A percentile compares a stretch with the other conserved stretches of the same genome.
Evolutionary conservation across 176 grass and related monocot genomes (phyloP).

Genomic region (Pharus latifolius): DNA sequence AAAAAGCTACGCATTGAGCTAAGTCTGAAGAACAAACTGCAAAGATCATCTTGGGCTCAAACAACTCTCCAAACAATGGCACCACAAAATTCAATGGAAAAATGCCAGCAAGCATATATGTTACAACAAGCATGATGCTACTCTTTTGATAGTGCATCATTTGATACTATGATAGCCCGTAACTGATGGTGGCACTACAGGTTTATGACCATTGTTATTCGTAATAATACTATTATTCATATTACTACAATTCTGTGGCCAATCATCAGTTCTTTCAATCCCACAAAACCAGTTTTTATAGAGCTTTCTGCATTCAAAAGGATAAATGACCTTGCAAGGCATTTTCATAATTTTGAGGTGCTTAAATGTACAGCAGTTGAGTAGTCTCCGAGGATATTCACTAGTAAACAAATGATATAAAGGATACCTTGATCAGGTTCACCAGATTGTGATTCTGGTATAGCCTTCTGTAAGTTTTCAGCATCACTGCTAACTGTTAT

Average conservation of each 20-base stretch:
- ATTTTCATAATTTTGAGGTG: background rate
- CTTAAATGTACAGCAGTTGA: constrained; percentile 5
- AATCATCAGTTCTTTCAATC: background rate
- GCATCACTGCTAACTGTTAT: constrained; percentile 15
- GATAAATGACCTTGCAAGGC: background rate
- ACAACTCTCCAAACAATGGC: background rate
- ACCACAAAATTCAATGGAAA: background rate
- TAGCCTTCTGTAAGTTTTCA: constrained; percentile 21
- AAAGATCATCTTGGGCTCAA: background rate
- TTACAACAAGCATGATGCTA: background rate
- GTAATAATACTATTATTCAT: background rate
- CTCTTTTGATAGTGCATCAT: background rate
- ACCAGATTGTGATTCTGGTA: constrained; percentile 16
- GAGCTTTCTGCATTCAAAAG: background rate
- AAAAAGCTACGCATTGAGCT: background rate
- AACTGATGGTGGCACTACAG: background rate
- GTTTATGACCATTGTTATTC: background rate
- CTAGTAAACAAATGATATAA: background rate
- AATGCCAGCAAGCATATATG: background rate
- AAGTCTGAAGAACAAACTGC: background rate
- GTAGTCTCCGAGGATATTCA: background rate
- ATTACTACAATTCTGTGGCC: too few relatives aligned
- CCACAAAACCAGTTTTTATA: background rate
- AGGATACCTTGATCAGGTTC: constrained; percentile 32
- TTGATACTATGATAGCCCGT: background rate